Conservation (phyloP, 1,284 basidiomycete species). For the Malassezia dermatis region DNA sequence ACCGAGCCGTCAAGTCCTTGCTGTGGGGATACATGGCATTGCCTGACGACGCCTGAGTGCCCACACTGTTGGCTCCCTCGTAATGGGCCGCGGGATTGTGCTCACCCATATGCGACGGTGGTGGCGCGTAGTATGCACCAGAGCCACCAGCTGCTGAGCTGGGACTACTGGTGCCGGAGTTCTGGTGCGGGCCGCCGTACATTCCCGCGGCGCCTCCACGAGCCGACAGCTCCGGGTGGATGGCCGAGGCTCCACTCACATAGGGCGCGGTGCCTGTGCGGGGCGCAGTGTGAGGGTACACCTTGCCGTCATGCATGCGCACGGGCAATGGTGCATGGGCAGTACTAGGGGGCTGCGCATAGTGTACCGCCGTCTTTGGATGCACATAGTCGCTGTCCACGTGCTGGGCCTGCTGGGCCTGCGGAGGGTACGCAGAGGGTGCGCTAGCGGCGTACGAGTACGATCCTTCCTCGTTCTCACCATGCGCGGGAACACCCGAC, state of each 20-base stretch:
- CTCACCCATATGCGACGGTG: neutral
- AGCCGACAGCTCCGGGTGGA: constrained; percentile 1
- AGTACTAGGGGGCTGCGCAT: neutral
- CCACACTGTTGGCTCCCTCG: neutral
- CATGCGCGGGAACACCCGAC: neutral
- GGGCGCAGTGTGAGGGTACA: neutral
- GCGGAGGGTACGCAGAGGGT: neutral
- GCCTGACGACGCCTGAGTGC: neutral
- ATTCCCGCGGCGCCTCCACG: neutral
- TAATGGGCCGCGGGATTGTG: neutral
- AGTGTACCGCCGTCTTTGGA: neutral
- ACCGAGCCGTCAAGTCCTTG: constrained; percentile 35
- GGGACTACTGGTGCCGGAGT: constrained; percentile 6
- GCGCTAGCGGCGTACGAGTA: neutral
- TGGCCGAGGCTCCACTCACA: constrained; percentile 3
- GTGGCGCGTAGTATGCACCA: neutral
- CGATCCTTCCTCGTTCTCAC: neutral
- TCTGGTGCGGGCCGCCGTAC: constrained; percentile 6
- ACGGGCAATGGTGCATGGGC: constrained; percentile 1
- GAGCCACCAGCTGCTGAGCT: neutral
- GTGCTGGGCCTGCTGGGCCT: neutral
- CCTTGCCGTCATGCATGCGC: constrained; percentile 9
- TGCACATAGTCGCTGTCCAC: neutral
- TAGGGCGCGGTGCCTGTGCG: neutral
- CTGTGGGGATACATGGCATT: constrained; percentile 3